A percentile compares a stretch with the other conserved stretches of the same genome.
Evolutionary conservation across 164 flowering plant species (phyloP).

Genomic region (Liquidambar formosana): DNA sequence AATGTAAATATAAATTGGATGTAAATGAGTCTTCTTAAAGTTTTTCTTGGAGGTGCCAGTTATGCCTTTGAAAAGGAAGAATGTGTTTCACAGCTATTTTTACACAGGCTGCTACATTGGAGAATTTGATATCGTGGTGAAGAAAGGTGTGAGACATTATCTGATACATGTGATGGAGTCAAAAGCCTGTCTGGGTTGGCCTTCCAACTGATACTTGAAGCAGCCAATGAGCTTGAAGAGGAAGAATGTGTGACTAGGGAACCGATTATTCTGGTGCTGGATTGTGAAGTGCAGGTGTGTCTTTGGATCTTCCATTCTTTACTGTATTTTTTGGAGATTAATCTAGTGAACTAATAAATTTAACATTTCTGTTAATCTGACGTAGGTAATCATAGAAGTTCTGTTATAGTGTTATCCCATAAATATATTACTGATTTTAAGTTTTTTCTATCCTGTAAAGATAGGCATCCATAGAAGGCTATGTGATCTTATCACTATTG

Average conservation of each 20-base stretch:
- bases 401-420: neutral
- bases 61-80: constrained; percentile 35
- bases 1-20: constrained; percentile 44
- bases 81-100: constrained; percentile 39
- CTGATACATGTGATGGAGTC: constrained; percentile 21
- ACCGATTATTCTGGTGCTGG: constrained; percentile 77
- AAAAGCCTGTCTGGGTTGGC: constrained; percentile 28
- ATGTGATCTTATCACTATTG: too few species aligned
- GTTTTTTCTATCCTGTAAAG: neutral
- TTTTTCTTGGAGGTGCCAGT: constrained; percentile 46
- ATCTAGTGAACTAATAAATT: neutral
- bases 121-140: constrained; percentile 27
- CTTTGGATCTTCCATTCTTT: neutral
- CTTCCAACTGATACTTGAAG: constrained; percentile 45
- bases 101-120: constrained; percentile 54
- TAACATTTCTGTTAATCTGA: too few species aligned
- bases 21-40: constrained; percentile 50
- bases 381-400: neutral
- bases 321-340: neutral
- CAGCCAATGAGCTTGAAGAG: constrained; percentile 38
- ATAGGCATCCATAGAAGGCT: too few species aligned
- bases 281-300: constrained; percentile 77
- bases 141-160: constrained; percentile 22
- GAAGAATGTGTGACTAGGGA: constrained; percentile 37
- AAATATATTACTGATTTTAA: neutral